phyloP scores from a whole-genome alignment of 148 eudicot species.

The Vaccinium macrocarpon region DNA sequence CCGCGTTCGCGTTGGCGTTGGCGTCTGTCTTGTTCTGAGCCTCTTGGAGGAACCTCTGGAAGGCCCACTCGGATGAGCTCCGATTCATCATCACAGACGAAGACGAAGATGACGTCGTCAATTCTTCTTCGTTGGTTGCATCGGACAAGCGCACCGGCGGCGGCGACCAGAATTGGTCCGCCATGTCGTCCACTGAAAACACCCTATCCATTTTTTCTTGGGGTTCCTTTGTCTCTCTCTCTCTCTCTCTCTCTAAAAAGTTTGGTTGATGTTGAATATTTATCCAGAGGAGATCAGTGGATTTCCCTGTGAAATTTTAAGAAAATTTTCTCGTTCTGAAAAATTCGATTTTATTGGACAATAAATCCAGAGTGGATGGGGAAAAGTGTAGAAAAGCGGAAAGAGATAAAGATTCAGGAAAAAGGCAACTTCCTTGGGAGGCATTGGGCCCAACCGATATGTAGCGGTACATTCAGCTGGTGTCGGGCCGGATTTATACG shows the following conservation, averaged over 20 bases:
- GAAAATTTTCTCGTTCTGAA: no score
- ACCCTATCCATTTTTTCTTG: slow-evolving; percentile 67
- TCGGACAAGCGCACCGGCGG: slow-evolving; percentile 19
- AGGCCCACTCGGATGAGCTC: slow-evolving; percentile 87
- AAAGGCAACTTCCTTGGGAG: no score
- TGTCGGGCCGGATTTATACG: no score
- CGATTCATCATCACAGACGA: slow-evolving; percentile 49
- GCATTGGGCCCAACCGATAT: no score
- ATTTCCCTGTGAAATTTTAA: not conserved
- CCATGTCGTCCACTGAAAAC: slow-evolving; percentile 82
- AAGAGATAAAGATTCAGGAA: no score
- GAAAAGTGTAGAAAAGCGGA: no score
- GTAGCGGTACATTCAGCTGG: no score
- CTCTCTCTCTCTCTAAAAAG: not conserved
- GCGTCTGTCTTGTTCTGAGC: not conserved
- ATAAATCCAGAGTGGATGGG: no score
- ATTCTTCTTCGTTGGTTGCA: not conserved
- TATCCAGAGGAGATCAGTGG: not conserved
- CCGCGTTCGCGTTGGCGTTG: slow-evolving; percentile 23
- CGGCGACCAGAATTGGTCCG: slow-evolving; percentile 80
- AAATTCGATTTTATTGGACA: no score
- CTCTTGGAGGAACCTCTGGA: slow-evolving; percentile 67
- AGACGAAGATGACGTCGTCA: slow-evolving; percentile 33
- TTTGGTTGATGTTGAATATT: not conserved
- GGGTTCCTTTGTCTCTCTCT: slow-evolving; percentile 16